Evolutionary conservation across 2,329 filamentous ascomycete genomes (phyloP).

Genomic region (Teratosphaeria epicoccoides): DNA sequence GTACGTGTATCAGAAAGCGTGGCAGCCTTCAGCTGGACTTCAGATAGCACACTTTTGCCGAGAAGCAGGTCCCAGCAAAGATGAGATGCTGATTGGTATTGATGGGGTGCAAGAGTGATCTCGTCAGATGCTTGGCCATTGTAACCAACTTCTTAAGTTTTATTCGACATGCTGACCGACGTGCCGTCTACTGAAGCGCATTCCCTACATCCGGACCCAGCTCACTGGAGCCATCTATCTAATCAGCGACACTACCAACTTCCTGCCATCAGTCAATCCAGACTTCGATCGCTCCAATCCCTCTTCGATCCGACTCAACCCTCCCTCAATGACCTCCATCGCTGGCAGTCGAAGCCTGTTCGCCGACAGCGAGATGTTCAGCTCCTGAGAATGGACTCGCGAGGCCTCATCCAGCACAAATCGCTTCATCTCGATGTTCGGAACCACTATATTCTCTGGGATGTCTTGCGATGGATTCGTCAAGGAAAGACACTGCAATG

Average conservation of each 20-base stretch:
- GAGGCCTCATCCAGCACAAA: slow-evolving; percentile 27
- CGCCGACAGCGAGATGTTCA: slow-evolving; percentile 25
- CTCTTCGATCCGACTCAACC: slow-evolving; percentile 21
- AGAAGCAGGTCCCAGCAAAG: not conserved
- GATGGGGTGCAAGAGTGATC: too few species aligned
- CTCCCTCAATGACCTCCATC: slow-evolving; percentile 26
- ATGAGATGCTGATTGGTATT: too few species aligned
- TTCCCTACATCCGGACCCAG: not conserved
- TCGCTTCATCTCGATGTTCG: slow-evolving; percentile 33
- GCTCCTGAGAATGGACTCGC: slow-evolving; percentile 20
- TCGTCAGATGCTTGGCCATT: too few species aligned
- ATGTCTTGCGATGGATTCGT: slow-evolving; percentile 12
- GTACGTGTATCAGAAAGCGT: not conserved
- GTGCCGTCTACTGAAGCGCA: not conserved
- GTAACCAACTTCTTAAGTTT: too few species aligned
- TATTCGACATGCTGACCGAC: not conserved
- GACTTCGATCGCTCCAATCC: slow-evolving; percentile 27
- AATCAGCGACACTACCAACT: not conserved
- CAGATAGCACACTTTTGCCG: too few species aligned
- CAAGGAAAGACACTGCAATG: not conserved
- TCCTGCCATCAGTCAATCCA: slow-evolving; percentile 2
- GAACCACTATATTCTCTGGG: slow-evolving; percentile 23
- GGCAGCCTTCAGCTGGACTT: too few species aligned
- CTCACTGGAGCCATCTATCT: not conserved
- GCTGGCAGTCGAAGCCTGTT: slow-evolving; percentile 23